Base-by-base conservation (phyloP, 2,329 filamentous ascomycete species). In the Fusarium sp. region DNA sequence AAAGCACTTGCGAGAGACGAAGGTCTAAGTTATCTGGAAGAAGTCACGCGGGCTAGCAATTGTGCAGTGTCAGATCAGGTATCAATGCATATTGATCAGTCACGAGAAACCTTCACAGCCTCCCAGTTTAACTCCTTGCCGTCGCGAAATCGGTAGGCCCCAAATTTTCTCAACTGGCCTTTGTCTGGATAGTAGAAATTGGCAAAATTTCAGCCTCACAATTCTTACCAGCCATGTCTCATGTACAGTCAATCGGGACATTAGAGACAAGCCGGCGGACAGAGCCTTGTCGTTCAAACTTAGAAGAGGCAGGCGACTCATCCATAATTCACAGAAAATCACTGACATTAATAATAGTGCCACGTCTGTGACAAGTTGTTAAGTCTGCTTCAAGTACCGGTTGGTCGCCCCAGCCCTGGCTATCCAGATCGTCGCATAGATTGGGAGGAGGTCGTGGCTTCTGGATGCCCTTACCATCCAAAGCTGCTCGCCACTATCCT, bases 61-160 rank as follows among this genome's bases (percentile, higher is more conserved):
- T 38, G 4, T 38, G 37, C 35, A 0, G 6, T 17, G 7, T 1
- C 1, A 17, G 4, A 37, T 37, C 8, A 2, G 35, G 35, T 37
- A 37, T 37, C 35, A 37, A 37, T 37, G 35, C 35, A 37, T 37
- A 37, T 17, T 17, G 35, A 37, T 37, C 15, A 3, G 7, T 8
- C 33, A 15, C 4, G 1, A 15, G 6, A 35, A 35, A 17, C 6
- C 6, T 37, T 37, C 35, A 17, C 14, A 35, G 3, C 33, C 33
- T 4, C 14, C 6, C 4, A 4, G 1, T 37, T 8, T 4, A 3
- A 7, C 15, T 37, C 6, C 3, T 17, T 15, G 15, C 14, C 3
- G 6, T 37, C 17, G 35, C 4, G 7, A 37, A 37, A 37, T 37
- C 14, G 3, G 3, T 4, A 37, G 4, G 14, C 14, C 6, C 7